phyloP scores from a whole-genome alignment of 1,139 yeast genomes.

The Arxiozyma slooffiae region DNA sequence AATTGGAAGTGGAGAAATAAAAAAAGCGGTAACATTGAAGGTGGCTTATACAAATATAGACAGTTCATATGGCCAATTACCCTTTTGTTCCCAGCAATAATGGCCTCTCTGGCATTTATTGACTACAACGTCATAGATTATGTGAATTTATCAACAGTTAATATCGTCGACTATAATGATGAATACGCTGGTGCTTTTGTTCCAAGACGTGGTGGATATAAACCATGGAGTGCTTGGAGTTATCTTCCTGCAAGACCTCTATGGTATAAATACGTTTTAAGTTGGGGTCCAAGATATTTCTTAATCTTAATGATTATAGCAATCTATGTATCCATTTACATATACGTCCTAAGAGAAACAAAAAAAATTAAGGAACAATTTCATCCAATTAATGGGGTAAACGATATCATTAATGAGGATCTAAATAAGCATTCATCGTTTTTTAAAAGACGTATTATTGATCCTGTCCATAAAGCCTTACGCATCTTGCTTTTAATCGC shows the following conservation, averaged over 20 bases:
- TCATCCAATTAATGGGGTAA: not conserved
- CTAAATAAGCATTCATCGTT: not conserved
- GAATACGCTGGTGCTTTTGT: constrained; percentile 14
- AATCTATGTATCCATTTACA: constrained; percentile 62
- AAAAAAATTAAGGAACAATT: constrained; percentile 39
- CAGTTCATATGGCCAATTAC: constrained; percentile 51
- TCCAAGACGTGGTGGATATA: constrained; percentile 40
- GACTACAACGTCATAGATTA: constrained; percentile 23
- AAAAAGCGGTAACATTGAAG: constrained; percentile 44
- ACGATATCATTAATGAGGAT: not conserved
- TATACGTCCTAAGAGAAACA: constrained; percentile 59
- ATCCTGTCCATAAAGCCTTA: not conserved
- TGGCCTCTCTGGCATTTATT: constrained; percentile 70
- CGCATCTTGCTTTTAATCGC: constrained; percentile 1
- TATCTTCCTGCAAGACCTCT: constrained; percentile 63
- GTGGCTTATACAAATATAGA: constrained; percentile 62
- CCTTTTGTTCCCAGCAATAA: constrained; percentile 50
- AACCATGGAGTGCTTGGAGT: constrained; percentile 67
- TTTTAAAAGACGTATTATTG: not conserved
- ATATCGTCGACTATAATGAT: constrained; percentile 22
- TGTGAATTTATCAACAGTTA: constrained; percentile 10
- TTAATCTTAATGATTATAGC: constrained; percentile 53
- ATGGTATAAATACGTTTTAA: constrained; percentile 65
- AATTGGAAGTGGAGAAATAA: constrained; percentile 39
- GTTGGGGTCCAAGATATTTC: constrained; percentile 76